phyloP scores from a whole-genome alignment of 768 basidiomycete genomes.

The Mycena haematopus region DNA sequence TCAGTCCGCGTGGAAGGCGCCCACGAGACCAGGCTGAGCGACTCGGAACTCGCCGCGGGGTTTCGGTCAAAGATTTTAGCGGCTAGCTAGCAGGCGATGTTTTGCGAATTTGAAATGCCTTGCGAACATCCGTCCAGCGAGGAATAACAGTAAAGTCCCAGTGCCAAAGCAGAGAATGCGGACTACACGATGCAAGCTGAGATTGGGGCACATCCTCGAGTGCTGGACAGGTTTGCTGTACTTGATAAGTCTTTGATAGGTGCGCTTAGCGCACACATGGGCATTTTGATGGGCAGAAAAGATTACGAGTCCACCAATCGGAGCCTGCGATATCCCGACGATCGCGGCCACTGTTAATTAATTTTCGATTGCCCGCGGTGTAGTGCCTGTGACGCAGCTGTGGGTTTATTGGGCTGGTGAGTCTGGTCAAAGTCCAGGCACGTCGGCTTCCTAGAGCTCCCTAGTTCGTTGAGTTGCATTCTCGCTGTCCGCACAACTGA shows the following conservation, averaged over 20 bases:
- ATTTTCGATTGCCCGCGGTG: constrained; percentile 2
- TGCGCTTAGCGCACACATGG: not conserved
- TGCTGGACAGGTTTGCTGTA: constrained; percentile 4
- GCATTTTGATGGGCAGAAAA: constrained; percentile 3
- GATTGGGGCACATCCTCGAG: not conserved
- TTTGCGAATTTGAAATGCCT: not conserved
- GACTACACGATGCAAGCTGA: not conserved
- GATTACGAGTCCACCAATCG: constrained; percentile 15
- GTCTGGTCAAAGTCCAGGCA: constrained; percentile 1
- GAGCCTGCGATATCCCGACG: constrained; percentile 10
- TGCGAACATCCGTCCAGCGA: not conserved
- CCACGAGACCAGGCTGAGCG: not conserved
- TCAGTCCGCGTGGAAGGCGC: not conserved
- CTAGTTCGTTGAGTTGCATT: not conserved
- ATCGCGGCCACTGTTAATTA: constrained; percentile 7
- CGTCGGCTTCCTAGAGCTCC: not conserved
- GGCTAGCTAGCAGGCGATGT: not conserved
- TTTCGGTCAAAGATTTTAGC: not conserved
- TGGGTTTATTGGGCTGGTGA: not conserved
- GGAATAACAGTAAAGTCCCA: not conserved
- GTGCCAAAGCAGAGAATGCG: not conserved
- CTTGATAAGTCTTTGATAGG: not conserved
- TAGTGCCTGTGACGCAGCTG: not conserved
- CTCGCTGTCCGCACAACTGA: not conserved
- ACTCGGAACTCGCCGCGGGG: not conserved